phyloP scores from a whole-genome alignment of 2,329 filamentous ascomycete species.

The Karstenula rhodostoma region DNA sequence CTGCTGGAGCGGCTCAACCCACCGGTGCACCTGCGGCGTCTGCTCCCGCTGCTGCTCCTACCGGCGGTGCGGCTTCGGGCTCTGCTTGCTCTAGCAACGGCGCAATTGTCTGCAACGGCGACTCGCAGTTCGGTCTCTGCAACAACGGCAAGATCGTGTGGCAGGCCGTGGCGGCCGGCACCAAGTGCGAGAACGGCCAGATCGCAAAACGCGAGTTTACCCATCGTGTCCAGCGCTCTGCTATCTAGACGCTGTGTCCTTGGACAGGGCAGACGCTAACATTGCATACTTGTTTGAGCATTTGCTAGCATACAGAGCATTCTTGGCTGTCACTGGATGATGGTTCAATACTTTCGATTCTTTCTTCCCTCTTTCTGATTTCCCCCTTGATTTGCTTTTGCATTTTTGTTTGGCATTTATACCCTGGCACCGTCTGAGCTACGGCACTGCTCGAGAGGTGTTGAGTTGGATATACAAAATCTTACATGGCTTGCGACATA shows the following conservation, averaged over 20 bases:
- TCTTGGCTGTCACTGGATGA: slow-evolving; percentile 5
- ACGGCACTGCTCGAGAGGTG: slow-evolving; percentile 1
- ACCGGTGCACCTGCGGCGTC: slow-evolving; percentile 16
- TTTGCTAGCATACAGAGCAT: slow-evolving; percentile 1
- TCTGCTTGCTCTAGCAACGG: slow-evolving; percentile 45
- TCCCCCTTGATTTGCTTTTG: not conserved
- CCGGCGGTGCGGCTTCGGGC: slow-evolving; percentile 15
- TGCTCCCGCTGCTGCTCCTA: slow-evolving; percentile 15
- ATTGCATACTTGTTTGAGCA: not conserved
- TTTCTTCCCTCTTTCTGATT: not conserved
- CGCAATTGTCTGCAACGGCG: slow-evolving; percentile 48
- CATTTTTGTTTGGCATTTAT: not conserved
- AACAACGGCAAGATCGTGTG: slow-evolving; percentile 49
- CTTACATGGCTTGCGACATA: slow-evolving; percentile 2
- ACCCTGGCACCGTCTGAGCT: slow-evolving; percentile 5
- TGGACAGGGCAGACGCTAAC: not conserved
- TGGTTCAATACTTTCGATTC: not conserved
- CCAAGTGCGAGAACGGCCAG: slow-evolving; percentile 49
- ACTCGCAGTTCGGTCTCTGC: slow-evolving; percentile 52
- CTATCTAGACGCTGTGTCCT: not conserved
- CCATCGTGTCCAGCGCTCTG: slow-evolving; percentile 29
- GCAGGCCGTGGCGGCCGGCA: slow-evolving; percentile 53
- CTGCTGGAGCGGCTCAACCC: slow-evolving; percentile 1
- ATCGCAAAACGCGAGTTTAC: slow-evolving; percentile 37
- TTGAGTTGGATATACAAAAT: not conserved